Conservation (phyloP, 495 filamentous ascomycete species). For the Staphylotrichum tortipilum region DNA sequence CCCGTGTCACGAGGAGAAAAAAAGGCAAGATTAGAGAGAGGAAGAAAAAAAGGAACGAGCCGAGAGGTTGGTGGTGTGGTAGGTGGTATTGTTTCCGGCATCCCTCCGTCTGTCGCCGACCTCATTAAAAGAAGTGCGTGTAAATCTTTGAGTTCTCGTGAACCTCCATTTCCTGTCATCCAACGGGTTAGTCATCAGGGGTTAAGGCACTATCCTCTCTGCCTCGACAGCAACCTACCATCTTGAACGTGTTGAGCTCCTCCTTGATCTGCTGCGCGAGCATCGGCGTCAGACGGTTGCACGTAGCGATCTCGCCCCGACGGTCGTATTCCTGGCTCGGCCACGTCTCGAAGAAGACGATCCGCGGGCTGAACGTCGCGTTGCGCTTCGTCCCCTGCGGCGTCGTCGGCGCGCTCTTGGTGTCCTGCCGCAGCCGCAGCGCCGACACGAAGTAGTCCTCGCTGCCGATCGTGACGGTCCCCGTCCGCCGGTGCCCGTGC, state of each 20-base stretch:
- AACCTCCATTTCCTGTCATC: slow-evolving; percentile 91
- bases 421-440: slow-evolving; percentile 57
- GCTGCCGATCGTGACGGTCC: slow-evolving; percentile 62
- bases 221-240: slow-evolving; percentile 54
- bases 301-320: slow-evolving; percentile 91
- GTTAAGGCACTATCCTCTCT: neutral
- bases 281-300: slow-evolving; percentile 94
- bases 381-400: slow-evolving; percentile 63
- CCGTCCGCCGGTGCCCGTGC: slow-evolving; percentile 51
- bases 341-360: slow-evolving; percentile 95
- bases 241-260: slow-evolving; percentile 98
- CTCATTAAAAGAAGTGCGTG: slow-evolving; percentile 92
- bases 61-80: too few relatives aligned
- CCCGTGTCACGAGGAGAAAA: slow-evolving; percentile 4
- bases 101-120: slow-evolving; percentile 25
- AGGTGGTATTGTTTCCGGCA: too few relatives aligned
- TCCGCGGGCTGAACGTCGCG: slow-evolving; percentile 86
- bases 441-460: slow-evolving; percentile 82
- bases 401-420: slow-evolving; percentile 68
- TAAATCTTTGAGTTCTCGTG: slow-evolving; percentile 97
- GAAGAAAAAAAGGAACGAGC: slow-evolving; percentile 28
- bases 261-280: slow-evolving; percentile 99
- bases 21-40: too few relatives aligned
- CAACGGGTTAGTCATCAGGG: slow-evolving; percentile 23
- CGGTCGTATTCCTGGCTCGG: slow-evolving; percentile 91